A percentile compares a stretch with the other conserved stretches of the same genome.
Conservation (phyloP, 129 eudicot species). For the Artemisia annua region DNA sequence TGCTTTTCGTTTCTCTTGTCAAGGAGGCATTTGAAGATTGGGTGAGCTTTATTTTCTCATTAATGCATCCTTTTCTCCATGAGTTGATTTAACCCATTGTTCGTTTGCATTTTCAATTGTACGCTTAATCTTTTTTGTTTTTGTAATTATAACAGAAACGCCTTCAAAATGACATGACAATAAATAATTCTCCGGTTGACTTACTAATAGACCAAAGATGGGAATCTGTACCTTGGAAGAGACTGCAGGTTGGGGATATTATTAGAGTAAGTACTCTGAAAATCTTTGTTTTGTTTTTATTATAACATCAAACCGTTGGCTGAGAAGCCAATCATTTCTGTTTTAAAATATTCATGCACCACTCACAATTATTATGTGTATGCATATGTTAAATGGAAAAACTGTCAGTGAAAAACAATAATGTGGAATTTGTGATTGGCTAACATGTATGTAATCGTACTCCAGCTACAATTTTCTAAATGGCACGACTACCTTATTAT, state of each 20-base stretch:
- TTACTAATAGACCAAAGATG: conserved; percentile 69
- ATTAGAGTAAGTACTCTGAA: conserved; percentile 58
- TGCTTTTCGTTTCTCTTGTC: conserved; percentile 85
- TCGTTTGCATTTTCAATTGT: background rate
- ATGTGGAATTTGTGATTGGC: conserved; percentile 5
- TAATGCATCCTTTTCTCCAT: no score
- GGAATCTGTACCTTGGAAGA: conserved; percentile 83
- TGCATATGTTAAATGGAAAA: no score
- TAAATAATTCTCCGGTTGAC: conserved; percentile 77
- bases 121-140: conserved; percentile 1
- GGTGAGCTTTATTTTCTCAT: conserved; percentile 47
- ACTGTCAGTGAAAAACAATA: background rate
- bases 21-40: conserved; percentile 99
- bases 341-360: no score
- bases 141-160: conserved; percentile 66
- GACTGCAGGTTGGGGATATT: conserved; percentile 88
- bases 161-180: conserved; percentile 78
- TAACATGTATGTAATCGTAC: background rate
- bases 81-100: background rate
- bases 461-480: background rate
- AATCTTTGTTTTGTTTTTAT: background rate
- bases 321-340: conserved; percentile 8
- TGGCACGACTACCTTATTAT: background rate
- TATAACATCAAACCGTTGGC: background rate
- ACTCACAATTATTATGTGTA: no score